Percentiles rank a stretch among this genome's conserved stretches.
phyloP scores from a whole-genome alignment of 768 basidiomycete genomes.

The Tricholoma saponaceum region DNA sequence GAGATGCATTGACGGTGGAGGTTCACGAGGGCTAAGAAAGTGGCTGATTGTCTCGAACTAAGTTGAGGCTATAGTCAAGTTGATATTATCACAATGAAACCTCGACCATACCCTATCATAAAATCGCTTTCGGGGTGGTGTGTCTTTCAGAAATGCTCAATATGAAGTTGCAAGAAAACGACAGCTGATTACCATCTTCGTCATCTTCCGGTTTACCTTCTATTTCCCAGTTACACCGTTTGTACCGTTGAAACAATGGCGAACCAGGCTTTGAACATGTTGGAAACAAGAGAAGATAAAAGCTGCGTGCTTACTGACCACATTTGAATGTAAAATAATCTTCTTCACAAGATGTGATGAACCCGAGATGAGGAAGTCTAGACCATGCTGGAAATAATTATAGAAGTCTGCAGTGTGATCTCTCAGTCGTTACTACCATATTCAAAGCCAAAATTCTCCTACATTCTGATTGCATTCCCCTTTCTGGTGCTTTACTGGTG shows the following conservation, averaged over 20 bases:
- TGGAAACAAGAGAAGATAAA: background rate
- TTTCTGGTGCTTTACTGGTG: constrained; percentile 38
- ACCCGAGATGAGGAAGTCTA: constrained; percentile 82
- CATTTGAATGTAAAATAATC: constrained; percentile 84
- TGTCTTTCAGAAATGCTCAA: constrained; percentile 39
- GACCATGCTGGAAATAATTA: constrained; percentile 89
- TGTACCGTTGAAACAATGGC: constrained; percentile 85
- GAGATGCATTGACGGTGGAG: constrained; percentile 75
- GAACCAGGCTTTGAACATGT: constrained; percentile 67
- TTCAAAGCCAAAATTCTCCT: background rate
- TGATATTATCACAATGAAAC: background rate
- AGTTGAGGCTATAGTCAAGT: background rate
- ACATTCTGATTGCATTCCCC: constrained; percentile 50
- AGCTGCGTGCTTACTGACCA: constrained; percentile 47
- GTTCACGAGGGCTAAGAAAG: constrained; percentile 70
- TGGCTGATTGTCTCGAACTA: constrained; percentile 78
- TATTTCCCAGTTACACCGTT: constrained; percentile 89
- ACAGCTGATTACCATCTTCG: constrained; percentile 57
- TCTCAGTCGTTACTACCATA: constrained; percentile 1
- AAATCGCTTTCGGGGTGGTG: constrained; percentile 71
- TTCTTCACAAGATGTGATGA: constrained; percentile 73
- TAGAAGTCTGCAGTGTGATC: constrained; percentile 63
- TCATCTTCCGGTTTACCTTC: constrained; percentile 78
- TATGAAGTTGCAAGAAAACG: constrained; percentile 1
- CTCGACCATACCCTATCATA: constrained; percentile 54